Evolutionary conservation across 1,139 yeast genomes (phyloP), one percentile per base, ranked within the genome.

Genomic region (Yamadazyma buinensis): DNA sequence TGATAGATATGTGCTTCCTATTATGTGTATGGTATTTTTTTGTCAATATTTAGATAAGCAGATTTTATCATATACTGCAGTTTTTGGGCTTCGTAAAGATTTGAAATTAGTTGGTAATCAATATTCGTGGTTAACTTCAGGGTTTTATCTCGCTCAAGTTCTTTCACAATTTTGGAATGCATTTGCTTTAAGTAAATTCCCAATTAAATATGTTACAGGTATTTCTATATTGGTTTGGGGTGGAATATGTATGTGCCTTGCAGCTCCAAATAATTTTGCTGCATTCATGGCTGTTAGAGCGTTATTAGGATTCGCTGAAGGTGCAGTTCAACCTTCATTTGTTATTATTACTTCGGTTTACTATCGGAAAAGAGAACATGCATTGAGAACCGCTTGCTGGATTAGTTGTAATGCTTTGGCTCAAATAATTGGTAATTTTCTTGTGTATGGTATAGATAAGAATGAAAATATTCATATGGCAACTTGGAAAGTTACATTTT

Each of bases 81-180:
- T 80, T 31, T 64, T 78, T 61, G 84, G 84, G 2, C 61, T 79
- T 26, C 52, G 67, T 38, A 48, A 47, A 1, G 75, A 68, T 37
- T 57, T 72, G 39, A 42, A 64, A 5, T 72, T 77, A 79, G 47
- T 44, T 13, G 76, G 77, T 21, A 51, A 60, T 32, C 64, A 60
- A 54, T 76, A 75, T 47, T 61, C 77, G 2, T 75, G 80, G 79
- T 61, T 64, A 10, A 79, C 77, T 26, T 60, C 77, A 9, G 64
- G 77, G 1, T 75, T 75, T 41, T 75, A 75, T 48, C 49, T 75
- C 23, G 80, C 78, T 7, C 72, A 72, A 38, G 50, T 75, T 35
- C 49, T 54, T 14, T 71, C 69, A 47, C 75, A 68, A 42, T 59
- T 65, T 37, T 75, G 76, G 12, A 68, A 73, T 2, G 60, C 59